Base-by-base conservation (phyloP, 345 rosid genomes). In the Sapria himalayana region DNA sequence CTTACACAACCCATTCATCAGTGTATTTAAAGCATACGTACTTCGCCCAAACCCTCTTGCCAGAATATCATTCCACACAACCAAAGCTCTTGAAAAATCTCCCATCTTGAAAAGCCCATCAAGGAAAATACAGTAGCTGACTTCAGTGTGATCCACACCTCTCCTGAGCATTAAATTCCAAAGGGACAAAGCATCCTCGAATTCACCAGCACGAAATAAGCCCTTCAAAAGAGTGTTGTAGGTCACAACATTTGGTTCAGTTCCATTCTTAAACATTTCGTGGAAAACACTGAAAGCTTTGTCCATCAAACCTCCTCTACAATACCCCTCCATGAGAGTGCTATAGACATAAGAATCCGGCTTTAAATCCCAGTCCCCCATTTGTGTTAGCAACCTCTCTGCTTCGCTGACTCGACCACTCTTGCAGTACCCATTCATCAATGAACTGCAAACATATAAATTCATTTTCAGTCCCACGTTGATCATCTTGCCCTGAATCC, bases 191-290 rank as follows among this genome's bases (percentile, higher is more conserved):
- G 76, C 81, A 23, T 81, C 89, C 15, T 63, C 52, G 29, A 57
- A 61, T 36, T 70, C 68, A 59, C 77, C 72, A 1, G 40, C 68
- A 19, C 60, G 59, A 48, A 62, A 64, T 36, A 67, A 52, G 39
- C 94, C 97, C 52, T 81, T 81, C 22, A 86, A 71, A 54, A 86
- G 85, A 38, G 71, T 68, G 58, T 86, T 85, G 53, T 75, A 73
- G 39, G 92, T 73, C 19, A 70, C 61, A 46, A 54, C 46, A 43
- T 66, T 61, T 22, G 71, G 78, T 49, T 57, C 56, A 37, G 71
- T 55, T 48, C 71, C 79, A 24, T 52, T 43, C 20, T 3, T 22
- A 18, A 61, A 43, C 86, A 85, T 75, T 43, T 29, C 54, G 36
- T 78, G 66, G 44, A 72, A 73, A 47, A 78, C 64, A 43, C 39